Conservation (phyloP, 1,284 basidiomycete species). For the Taiwanofungus camphoratus region DNA sequence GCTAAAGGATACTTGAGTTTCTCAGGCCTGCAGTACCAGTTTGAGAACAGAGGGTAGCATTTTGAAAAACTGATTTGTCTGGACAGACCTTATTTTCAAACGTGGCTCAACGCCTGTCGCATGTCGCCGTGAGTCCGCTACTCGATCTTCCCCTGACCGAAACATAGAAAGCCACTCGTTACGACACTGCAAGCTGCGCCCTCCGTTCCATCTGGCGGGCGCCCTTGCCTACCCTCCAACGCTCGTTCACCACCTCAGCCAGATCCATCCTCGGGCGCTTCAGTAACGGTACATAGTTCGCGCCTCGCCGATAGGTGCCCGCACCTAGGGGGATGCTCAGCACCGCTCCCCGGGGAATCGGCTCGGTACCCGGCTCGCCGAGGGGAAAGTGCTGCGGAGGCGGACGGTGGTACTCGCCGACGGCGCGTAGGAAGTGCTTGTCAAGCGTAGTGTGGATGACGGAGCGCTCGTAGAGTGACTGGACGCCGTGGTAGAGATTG, state of each 20-base stretch:
- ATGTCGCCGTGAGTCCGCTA: too few species aligned
- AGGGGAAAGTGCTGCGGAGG: slow-evolving; percentile 32
- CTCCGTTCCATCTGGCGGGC: slow-evolving; percentile 26
- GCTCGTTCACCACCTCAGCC: slow-evolving; percentile 70
- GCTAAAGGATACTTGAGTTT: too few species aligned
- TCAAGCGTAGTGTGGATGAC: slow-evolving; percentile 55
- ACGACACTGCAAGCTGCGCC: slow-evolving; percentile 2
- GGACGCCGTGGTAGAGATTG: slow-evolving; percentile 55
- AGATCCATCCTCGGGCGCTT: slow-evolving; percentile 61
- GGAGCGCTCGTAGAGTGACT: slow-evolving; percentile 50
- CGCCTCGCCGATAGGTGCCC: slow-evolving; percentile 54
- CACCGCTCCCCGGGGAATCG: slow-evolving; percentile 21
- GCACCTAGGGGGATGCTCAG: slow-evolving; percentile 70
- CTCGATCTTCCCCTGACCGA: too few species aligned
- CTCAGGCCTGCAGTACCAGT: too few species aligned
- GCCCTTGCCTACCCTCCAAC: slow-evolving; percentile 69
- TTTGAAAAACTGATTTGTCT: too few species aligned
- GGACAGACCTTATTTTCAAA: too few species aligned
- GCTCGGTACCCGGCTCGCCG: slow-evolving; percentile 16
- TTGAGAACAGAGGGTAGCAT: too few species aligned
- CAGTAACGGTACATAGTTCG: slow-evolving; percentile 64
- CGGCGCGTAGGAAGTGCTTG: slow-evolving; percentile 56
- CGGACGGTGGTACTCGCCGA: slow-evolving; percentile 39
- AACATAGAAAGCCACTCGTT: too few species aligned
- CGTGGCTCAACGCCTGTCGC: too few species aligned